A percentile compares a stretch with the other conserved stretches of the same genome.
Evolutionary conservation across 805 yeast genomes (phyloP).

Genomic region (Zygosaccharomyces gambellarensis): DNA sequence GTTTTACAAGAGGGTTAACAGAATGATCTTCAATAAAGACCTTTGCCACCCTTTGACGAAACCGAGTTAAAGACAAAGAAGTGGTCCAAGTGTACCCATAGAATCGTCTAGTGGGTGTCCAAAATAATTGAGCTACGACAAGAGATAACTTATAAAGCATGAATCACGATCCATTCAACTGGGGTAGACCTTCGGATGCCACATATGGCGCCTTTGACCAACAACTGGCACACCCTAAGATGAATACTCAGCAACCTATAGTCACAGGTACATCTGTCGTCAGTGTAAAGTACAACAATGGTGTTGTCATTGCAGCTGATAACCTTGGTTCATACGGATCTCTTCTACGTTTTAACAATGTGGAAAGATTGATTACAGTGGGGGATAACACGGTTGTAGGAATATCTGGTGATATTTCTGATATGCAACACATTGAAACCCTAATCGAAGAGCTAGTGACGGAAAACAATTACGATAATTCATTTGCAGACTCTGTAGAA

Average conservation of each 20-base stretch:
- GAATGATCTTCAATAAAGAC: neutral
- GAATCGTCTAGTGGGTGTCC: neutral
- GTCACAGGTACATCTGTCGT: constrained; percentile 96
- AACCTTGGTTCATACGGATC: constrained; percentile 92
- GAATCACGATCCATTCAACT: constrained; percentile 91
- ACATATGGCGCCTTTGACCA: constrained; percentile 78
- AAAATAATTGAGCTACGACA: neutral
- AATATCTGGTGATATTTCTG: constrained; percentile 89
- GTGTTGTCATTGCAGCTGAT: constrained; percentile 93
- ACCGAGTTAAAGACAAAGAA: no score
- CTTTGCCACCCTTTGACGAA: constrained; percentile 4
- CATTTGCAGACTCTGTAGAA: constrained; percentile 45
- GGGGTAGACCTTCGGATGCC: constrained; percentile 92
- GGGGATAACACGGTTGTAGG: constrained; percentile 89
- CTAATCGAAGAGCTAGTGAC: constrained; percentile 72
- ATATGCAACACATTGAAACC: constrained; percentile 77
- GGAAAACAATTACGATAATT: constrained; percentile 71
- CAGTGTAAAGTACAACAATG: constrained; percentile 84
- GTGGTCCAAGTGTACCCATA: neutral
- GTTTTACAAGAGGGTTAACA: neutral
- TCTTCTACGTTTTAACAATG: constrained; percentile 74
- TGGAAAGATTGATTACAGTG: constrained; percentile 79
- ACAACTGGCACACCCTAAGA: constrained; percentile 69
- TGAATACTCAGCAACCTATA: constrained; percentile 90
- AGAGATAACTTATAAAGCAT: constrained; percentile 35